These are phyloP conservation scores for Citrus sp. DNA, from an alignment of 345 rosid species.

Conservation along the genomic window DNA sequence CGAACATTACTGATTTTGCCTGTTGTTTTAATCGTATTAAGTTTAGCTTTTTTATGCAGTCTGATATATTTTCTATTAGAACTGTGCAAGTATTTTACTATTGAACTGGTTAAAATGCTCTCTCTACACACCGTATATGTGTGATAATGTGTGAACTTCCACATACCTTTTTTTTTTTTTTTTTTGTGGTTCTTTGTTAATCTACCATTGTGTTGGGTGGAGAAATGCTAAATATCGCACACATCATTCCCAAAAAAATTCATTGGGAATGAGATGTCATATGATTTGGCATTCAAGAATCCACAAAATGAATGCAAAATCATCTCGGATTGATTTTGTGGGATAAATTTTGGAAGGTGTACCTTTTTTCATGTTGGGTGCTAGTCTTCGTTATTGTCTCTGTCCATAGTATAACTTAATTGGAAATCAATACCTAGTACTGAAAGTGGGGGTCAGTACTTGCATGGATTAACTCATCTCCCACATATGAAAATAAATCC, in stretches of 20 bases:
- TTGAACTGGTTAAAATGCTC: not conserved
- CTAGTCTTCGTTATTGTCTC: not conserved
- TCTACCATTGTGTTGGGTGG: not conserved
- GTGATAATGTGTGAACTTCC: not conserved
- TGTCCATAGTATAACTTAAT: not conserved
- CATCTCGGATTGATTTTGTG: not conserved
- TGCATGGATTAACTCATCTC: not conserved
- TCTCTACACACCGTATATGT: not conserved
- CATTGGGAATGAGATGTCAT: not conserved
- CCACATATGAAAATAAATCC: not conserved
- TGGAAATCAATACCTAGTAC: not conserved
- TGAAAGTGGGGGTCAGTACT: too few species aligned
- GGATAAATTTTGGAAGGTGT: not conserved
- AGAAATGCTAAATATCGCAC: not conserved
- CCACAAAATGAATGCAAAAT: not conserved
- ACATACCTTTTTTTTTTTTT: not conserved
- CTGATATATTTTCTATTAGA: not conserved
- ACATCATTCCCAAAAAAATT: too few species aligned
- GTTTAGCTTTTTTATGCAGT: not conserved
- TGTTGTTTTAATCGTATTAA: not conserved
- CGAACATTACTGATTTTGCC: not conserved
- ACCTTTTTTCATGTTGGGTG: not conserved
- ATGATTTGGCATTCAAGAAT: not conserved
- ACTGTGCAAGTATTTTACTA: not conserved
- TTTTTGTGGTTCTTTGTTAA: not conserved